Conservation (phyloP, 2,329 filamentous ascomycete genomes). For the Aureobasidium sp. region DNA sequence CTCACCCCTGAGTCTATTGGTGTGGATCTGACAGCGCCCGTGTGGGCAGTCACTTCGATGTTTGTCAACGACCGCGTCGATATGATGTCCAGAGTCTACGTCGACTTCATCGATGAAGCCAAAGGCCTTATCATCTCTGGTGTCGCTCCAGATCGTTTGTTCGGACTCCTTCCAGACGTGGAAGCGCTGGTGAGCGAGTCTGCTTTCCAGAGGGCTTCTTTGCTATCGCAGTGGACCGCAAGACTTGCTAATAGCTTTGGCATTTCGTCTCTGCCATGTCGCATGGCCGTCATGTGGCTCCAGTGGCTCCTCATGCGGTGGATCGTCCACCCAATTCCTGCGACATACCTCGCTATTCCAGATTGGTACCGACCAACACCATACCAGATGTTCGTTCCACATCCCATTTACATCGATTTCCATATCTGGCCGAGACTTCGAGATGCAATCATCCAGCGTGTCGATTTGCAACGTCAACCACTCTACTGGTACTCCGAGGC, state of each 20-base stretch:
- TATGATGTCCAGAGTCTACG: slow-evolving; percentile 5
- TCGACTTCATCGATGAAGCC: neutral
- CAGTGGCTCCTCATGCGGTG: slow-evolving; percentile 55
- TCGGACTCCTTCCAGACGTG: neutral
- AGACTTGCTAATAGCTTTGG: slow-evolving; percentile 10
- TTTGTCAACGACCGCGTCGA: neutral
- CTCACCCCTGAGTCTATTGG: neutral
- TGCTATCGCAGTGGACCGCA: slow-evolving; percentile 7
- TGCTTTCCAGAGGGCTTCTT: neutral
- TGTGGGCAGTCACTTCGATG: slow-evolving; percentile 9
- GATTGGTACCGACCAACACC: slow-evolving; percentile 60
- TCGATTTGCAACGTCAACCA: slow-evolving; percentile 5
- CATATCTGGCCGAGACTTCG: slow-evolving; percentile 12
- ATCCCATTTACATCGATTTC: slow-evolving; percentile 42
- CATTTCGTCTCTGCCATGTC: neutral
- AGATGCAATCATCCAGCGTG: slow-evolving; percentile 5
- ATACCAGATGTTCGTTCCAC: slow-evolving; percentile 56
- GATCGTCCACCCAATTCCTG: slow-evolving; percentile 67
- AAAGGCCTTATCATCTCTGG: neutral
- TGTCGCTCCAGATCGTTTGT: slow-evolving; percentile 2
- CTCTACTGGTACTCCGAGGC: slow-evolving; percentile 6
- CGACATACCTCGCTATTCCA: slow-evolving; percentile 70
- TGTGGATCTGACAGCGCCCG: neutral
- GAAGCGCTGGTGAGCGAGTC: neutral
- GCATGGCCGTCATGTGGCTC: slow-evolving; percentile 8